Evolutionary conservation across 129 eudicot species (phyloP).

Genomic region (Centrapalus pauciflorus): DNA sequence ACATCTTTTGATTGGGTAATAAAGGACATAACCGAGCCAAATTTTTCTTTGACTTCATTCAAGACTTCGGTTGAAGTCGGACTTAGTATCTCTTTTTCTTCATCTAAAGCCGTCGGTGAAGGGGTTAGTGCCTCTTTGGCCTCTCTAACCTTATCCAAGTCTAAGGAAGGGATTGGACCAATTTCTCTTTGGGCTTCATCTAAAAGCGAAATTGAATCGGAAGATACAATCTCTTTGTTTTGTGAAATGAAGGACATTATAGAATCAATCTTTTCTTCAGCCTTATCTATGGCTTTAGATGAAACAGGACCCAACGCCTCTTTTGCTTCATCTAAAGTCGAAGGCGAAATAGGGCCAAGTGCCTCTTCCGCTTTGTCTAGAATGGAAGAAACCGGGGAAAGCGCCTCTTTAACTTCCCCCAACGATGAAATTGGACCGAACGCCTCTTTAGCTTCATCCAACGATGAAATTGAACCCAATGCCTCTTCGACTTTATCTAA

Average conservation of each 20-base stretch:
- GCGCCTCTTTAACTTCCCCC: constrained; percentile 15
- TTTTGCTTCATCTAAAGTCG: constrained; percentile 14
- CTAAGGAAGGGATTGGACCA: background rate
- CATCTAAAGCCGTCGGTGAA: background rate
- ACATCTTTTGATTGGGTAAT: constrained; percentile 17
- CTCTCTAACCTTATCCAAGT: background rate
- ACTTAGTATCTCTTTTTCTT: background rate
- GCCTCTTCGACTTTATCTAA: constrained; percentile 9
- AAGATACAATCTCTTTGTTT: background rate
- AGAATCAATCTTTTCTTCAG: background rate
- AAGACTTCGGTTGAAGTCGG: background rate
- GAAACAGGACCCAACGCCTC: background rate
- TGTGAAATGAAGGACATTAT: constrained; percentile 14
- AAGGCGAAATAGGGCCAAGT: constrained; percentile 7
- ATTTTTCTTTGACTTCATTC: constrained; percentile 9
- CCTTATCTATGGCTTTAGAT: constrained; percentile 4
- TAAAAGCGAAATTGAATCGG: too few relatives aligned
- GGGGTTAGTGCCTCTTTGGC: constrained; percentile 8
- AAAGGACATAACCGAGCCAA: constrained; percentile 8
- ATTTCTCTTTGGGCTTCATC: background rate
- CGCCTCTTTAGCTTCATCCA: constrained; percentile 17
- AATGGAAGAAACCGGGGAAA: constrained; percentile 21
- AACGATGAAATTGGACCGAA: constrained; percentile 12
- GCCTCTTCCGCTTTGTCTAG: constrained; percentile 17
- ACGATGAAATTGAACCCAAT: constrained; percentile 15